Evolutionary conservation across 345 rosid species (phyloP), one percentile per base, ranked within the genome.

Genomic region (Aurinia saxatilis): DNA sequence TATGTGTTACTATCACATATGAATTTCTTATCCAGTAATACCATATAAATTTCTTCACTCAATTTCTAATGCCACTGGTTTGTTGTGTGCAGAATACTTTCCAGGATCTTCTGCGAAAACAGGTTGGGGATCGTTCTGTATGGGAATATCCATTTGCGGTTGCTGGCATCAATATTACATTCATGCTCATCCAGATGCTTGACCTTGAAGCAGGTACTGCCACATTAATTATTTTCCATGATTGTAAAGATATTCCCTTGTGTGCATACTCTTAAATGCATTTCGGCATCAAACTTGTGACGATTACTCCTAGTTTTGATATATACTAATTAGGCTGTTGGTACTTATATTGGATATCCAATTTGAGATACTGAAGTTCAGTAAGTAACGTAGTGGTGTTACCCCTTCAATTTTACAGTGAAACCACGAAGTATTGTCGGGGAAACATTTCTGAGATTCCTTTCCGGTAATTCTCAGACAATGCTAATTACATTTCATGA

Each of bases 91-190:
- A 93, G 99, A 86, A 77, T 49, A 84, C 90, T 66, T 93, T 90
- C 75, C 88, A 86, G 50, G 96, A 83, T 76, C 97, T 93, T 68
- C 84, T 93, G 74, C 75, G 81, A 73, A 93, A 93, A 77, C 82
- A 70, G 72, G 95, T 87, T 67, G 99, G 99, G 39, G 96, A 84
- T 53, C 81, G 99, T 13, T 93, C 99, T 14, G 80, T 87, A 36
- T 93, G 99, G 99, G 99, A 93, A 73, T 93, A 93, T 82, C 99
- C 99, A 19, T 93, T 93, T 77, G 97, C 99, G 68, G 97, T 93
- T 40, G 99, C 99, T 80, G 97, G 99, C 56, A 95, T 93, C 64
- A 93, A 93, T 78, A 87, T 93, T 44, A 90, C 99, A 17, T 93
- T 93, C 78, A 93, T 93, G 99, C 96, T 93, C 39, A 84, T 87